Evolutionary conservation across 228 moss, liverwort and hornwort species (phyloP).

Genomic region (Sphagnum fallax): DNA sequence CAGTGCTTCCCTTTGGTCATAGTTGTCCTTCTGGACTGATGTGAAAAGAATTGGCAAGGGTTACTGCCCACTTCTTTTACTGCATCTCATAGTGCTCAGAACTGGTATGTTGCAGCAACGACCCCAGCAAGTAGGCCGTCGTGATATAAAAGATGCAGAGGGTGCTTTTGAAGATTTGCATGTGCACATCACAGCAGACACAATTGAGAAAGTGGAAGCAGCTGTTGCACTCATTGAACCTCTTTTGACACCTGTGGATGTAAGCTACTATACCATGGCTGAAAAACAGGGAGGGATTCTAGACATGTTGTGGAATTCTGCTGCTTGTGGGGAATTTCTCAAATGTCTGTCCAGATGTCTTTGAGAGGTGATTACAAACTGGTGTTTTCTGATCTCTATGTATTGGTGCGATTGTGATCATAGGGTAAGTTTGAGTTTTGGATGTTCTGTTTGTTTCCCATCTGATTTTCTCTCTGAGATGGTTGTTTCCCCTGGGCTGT

Average conservation of each 20-base stretch:
- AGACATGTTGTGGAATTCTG: too few species aligned
- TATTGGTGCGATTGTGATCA: too few species aligned
- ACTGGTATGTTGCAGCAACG: slow-evolving; percentile 12
- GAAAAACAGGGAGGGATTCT: too few species aligned
- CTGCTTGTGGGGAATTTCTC: too few species aligned
- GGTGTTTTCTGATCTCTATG: too few species aligned
- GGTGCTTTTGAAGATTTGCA: slow-evolving; percentile 75
- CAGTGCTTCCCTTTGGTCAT: neutral
- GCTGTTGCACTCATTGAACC: slow-evolving; percentile 86
- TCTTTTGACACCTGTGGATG: slow-evolving; percentile 80
- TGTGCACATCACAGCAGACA: slow-evolving; percentile 74
- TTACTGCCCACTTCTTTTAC: too few species aligned
- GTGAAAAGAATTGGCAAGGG: too few species aligned
- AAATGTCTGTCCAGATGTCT: too few species aligned
- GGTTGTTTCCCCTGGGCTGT: neutral
- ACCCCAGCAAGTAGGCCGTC: slow-evolving; percentile 39
- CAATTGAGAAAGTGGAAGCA: slow-evolving; percentile 82
- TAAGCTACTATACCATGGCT: slow-evolving; percentile 7
- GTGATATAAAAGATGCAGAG: slow-evolving; percentile 66
- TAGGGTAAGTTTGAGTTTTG: too few species aligned
- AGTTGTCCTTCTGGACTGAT: too few species aligned
- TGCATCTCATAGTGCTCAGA: neutral
- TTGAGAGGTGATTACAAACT: too few species aligned
- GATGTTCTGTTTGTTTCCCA: neutral
- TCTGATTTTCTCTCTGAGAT: neutral